Conservation (phyloP, 768 basidiomycete species). For the Boletus sp. region DNA sequence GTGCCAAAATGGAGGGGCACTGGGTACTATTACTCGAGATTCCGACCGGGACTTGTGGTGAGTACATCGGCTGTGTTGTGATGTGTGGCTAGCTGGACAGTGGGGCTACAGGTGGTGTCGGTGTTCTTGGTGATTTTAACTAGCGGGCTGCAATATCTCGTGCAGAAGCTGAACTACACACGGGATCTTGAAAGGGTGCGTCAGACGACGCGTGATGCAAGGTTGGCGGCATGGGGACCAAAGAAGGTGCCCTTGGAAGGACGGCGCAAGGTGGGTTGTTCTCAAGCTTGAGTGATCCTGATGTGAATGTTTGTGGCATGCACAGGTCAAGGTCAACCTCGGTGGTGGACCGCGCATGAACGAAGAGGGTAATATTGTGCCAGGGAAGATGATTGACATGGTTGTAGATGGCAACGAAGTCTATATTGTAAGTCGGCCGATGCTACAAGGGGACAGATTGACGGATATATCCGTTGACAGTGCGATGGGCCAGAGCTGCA, state of each 20-base stretch:
- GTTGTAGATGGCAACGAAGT: conserved; percentile 76
- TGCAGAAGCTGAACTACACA: conserved; percentile 75
- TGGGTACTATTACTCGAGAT: conserved; percentile 95
- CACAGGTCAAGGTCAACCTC: conserved; percentile 70
- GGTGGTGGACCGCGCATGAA: conserved; percentile 51
- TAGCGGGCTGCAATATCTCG: conserved; percentile 77
- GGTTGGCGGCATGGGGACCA: conserved; percentile 77
- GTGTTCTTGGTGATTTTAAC: conserved; percentile 76
- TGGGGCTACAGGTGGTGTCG: conserved; percentile 59
- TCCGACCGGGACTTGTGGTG: conserved; percentile 87
- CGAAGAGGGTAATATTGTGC: conserved; percentile 52
- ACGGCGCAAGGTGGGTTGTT: conserved; percentile 59
- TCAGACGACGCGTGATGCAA: conserved; percentile 58
- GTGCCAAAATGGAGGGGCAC: conserved; percentile 96
- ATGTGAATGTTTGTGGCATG: conserved; percentile 6
- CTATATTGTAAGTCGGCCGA: conserved; percentile 59
- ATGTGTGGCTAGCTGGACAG: not conserved
- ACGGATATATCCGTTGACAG: conserved; percentile 36
- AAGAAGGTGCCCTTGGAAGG: conserved; percentile 63
- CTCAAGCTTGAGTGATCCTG: not conserved
- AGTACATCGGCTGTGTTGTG: conserved; percentile 21
- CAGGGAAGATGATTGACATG: conserved; percentile 68
- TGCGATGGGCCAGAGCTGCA: conserved; percentile 59
- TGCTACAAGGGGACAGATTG: conserved; percentile 7
- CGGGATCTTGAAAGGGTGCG: conserved; percentile 72